Conservation (phyloP, 2,329 filamentous ascomycete species). For the Aspergillus melleus region DNA sequence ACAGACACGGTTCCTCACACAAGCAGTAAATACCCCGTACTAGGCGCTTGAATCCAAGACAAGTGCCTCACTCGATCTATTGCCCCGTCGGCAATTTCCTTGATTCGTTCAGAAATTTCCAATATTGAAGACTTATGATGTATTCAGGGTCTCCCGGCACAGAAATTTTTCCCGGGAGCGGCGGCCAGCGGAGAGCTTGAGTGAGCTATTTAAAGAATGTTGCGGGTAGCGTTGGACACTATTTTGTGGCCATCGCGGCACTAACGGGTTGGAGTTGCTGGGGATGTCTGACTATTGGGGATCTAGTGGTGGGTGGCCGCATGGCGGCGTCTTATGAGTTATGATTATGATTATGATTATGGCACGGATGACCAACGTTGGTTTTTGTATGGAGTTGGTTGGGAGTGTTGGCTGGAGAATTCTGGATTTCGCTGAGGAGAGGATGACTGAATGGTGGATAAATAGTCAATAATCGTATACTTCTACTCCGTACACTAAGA, state of each 20-base stretch:
- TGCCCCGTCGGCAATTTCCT: too few relatives aligned
- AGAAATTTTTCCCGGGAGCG: background rate
- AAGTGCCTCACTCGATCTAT: too few relatives aligned
- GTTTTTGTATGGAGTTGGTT: background rate
- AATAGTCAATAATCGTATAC: too few relatives aligned
- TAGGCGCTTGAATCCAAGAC: too few relatives aligned
- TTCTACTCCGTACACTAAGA: background rate
- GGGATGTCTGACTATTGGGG: constrained; percentile 10
- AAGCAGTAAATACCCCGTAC: background rate
- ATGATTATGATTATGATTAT: background rate
- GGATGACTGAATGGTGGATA: too few relatives aligned
- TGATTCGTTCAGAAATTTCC: too few relatives aligned
- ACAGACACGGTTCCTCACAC: background rate
- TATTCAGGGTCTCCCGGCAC: background rate
- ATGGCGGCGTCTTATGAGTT: background rate
- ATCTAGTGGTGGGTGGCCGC: background rate
- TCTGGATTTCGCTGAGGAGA: too few relatives aligned
- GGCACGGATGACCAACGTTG: background rate
- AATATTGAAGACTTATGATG: too few relatives aligned
- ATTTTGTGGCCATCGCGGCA: background rate
- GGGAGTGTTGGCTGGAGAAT: background rate
- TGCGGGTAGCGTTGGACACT: background rate
- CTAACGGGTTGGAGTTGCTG: background rate
- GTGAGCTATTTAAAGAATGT: background rate
- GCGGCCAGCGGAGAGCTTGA: background rate